Conservation (phyloP, 2,329 filamentous ascomycete species). For the Aureobasidium pullulans region DNA sequence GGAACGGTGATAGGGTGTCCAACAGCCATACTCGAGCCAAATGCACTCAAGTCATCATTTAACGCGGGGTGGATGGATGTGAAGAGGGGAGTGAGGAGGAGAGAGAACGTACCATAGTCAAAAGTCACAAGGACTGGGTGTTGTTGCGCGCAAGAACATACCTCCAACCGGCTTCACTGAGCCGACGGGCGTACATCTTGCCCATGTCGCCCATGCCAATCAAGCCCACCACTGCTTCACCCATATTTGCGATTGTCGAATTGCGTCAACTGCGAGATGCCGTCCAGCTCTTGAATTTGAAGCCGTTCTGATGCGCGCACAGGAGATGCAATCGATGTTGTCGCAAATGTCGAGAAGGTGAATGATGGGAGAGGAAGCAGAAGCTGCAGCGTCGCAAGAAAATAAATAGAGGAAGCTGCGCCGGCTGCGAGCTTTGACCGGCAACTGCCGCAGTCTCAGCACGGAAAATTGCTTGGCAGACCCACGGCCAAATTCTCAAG, state of each 20-base stretch:
- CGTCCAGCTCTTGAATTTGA: neutral
- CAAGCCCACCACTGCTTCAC: slow-evolving; percentile 74
- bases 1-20: slow-evolving; percentile 64
- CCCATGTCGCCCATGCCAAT: slow-evolving; percentile 99
- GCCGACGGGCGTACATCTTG: slow-evolving; percentile 88
- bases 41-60: slow-evolving; percentile 99
- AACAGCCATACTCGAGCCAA: slow-evolving; percentile 96
- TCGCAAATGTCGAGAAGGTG: neutral
- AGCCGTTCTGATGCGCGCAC: slow-evolving; percentile 3
- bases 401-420: slow-evolving; percentile 5
- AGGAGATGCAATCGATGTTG: neutral
- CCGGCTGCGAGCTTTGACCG: neutral
- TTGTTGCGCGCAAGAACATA: slow-evolving; percentile 43
- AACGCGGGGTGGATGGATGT: slow-evolving; percentile 22
- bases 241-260: slow-evolving; percentile 38
- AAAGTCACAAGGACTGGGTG: slow-evolving; percentile 19
- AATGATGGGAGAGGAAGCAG: slow-evolving; percentile 6
- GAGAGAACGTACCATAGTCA: slow-evolving; percentile 29
- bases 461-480: slow-evolving; percentile 2
- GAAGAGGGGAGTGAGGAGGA: slow-evolving; percentile 9
- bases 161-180: slow-evolving; percentile 95
- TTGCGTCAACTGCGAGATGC: neutral
- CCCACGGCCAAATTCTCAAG: slow-evolving; percentile 13
- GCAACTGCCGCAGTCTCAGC: neutral
- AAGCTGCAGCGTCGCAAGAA: slow-evolving; percentile 10